Conservation (phyloP, 2,329 filamentous ascomycete species). For the Sclerotinia trifoliorum region DNA sequence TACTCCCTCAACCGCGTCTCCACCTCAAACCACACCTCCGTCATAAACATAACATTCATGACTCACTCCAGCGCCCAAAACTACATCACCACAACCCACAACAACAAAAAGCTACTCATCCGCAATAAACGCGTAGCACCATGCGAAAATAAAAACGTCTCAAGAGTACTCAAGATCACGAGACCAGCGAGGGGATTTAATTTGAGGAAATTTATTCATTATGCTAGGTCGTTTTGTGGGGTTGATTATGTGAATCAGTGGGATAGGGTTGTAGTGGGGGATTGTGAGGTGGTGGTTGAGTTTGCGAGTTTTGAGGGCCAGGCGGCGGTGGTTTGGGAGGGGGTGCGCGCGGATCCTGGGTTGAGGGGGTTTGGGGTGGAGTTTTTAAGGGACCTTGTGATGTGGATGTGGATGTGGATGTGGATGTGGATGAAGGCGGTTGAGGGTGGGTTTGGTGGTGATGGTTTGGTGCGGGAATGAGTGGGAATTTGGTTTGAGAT, state of each 20-base stretch:
- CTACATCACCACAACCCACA: background rate
- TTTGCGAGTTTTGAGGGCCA: background rate
- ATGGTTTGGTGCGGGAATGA: background rate
- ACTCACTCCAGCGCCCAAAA: background rate
- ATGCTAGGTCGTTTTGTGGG: background rate
- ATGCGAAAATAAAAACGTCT: background rate
- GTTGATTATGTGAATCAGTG: background rate
- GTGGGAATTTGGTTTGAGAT: background rate
- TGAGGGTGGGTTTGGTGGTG: background rate
- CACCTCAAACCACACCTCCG: too few relatives aligned
- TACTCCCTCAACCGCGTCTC: background rate
- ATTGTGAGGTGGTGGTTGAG: background rate
- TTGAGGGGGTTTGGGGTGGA: background rate
- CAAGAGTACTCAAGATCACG: background rate
- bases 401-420: background rate
- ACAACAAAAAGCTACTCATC: background rate
- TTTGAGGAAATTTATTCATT: background rate
- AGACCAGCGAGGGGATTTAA: background rate
- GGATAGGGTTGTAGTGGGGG: background rate
- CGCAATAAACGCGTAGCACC: background rate
- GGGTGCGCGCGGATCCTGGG: background rate
- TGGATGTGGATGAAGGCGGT: too few relatives aligned
- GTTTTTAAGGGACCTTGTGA: conserved; percentile 5
- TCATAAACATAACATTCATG: background rate
- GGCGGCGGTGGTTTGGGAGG: background rate